Evolutionary conservation across 345 rosid genomes (phyloP), one percentile per base, ranked within the genome.

Genomic region (Hibiscus tridactylites): DNA sequence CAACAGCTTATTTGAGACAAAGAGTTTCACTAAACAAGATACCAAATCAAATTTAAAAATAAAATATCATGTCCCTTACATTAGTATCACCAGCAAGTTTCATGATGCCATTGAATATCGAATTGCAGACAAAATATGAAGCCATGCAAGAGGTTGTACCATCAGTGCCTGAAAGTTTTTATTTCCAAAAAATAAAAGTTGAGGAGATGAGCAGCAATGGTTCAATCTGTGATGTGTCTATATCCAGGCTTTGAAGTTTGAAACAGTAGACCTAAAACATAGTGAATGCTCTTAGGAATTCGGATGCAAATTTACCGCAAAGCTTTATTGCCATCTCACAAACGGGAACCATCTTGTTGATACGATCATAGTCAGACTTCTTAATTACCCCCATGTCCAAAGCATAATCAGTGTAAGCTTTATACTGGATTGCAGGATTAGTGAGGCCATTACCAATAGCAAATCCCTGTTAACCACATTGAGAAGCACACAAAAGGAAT

Each of bases 381-480:
- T 80, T 78, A 62, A 96, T 89, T 61, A 96, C 70, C n/a, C 91
- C 96, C 91, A 85, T 90, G 47, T 90, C 87, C 82, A 96, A 82
- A 50, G 98, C 99, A 75, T 83, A 96, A 82, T 96, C 99, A 26
- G 96, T 84, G 78, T 95, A 95, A 71, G 99, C 97, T 83, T 90
- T 88, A 70, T 89, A 92, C 71, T 92, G 99, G 74, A 92, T 61
- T 67, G 89, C 91, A 76, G 97, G 99, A 76, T 96, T 86, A 33
- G 99, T 96, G 64, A 96, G 98, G 61, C 99, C 99, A 74, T 96
- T 96, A 68, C 99, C 99, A 76, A 96, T 96, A 60, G 99, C 98
- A 74, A 96, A 87, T 72, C 99, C 99, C 99, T 95, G 88, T 74
- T 79, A 57, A 44, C 74, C 35, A 3, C 33, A 52, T 4, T 28